Base-by-base conservation (phyloP, 306 rosid species). In the Dicorynia guianensis region DNA sequence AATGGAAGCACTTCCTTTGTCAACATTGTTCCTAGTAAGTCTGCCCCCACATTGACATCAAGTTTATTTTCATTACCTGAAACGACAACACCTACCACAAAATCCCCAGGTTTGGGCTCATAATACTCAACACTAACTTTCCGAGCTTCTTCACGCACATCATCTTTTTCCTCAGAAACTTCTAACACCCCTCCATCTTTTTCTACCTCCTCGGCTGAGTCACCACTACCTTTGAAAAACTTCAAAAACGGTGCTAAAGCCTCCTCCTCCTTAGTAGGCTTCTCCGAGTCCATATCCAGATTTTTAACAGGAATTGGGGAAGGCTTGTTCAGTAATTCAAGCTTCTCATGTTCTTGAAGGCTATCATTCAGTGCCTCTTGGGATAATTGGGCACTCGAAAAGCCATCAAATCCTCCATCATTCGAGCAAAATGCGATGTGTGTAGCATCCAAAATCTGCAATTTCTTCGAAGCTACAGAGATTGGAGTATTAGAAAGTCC, bases 1-100 rank as follows among this genome's bases (percentile, higher is more conserved):
- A 95, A 82, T 12, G 97, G 98, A 77, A 95, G 89, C 80, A 90
- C 97, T 79, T 95, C 98, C 87, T 95, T 95, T 5, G 98, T 95
- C 87, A 95, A 84, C 98, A 95, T 92, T 59, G 96, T 89, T 36
- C 97, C 98, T 57, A 95, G 57, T n/a, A 90, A 75, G 70, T 95
- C 97, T 6, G 98, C 97, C 44, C 98, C 98, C 3, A 95, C 86
- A 73, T 86, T 89, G 34, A 95, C 82, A 72, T 95, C 98, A 44
- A 95, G 93, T 81, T 86, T 95, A 83, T 95, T 89, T 69, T 92
- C 97, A 66, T 92, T 90, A 7, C 97, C 98, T 0, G 97, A 95
- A 81, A 95, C 97, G 42, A 95, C 98, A 71, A 90, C 92, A 15
- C 96, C 98, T 43, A 95, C 93, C 63, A 87, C 97, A 75, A 87